phyloP scores from a whole-genome alignment of 148 eudicot species.

The Amaranthus palmeri region DNA sequence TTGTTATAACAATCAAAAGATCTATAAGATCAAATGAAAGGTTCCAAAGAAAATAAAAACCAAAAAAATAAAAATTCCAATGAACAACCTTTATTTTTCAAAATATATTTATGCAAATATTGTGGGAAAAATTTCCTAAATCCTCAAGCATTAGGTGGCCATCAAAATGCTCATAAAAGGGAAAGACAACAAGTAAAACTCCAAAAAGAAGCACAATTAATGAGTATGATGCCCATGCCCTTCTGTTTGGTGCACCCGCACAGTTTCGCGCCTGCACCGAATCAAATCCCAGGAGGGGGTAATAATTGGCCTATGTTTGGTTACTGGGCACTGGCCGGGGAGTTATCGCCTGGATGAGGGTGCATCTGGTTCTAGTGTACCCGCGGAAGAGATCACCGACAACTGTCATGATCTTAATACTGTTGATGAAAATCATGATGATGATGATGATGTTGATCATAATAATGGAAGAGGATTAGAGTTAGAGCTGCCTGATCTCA shows the following conservation, averaged over 20 bases:
- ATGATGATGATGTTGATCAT: not conserved
- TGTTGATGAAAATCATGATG: not conserved
- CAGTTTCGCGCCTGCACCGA: constrained; percentile 7
- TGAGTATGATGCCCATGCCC: not conserved
- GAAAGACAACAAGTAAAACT: constrained; percentile 32
- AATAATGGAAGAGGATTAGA: too few species aligned
- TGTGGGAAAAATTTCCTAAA: constrained; percentile 48
- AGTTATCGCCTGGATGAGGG: constrained; percentile 16
- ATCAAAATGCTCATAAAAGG: constrained; percentile 59
- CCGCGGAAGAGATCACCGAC: not conserved
- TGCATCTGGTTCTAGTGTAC: not conserved
- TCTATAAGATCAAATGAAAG: too few species aligned
- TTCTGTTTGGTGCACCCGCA: constrained; percentile 9
- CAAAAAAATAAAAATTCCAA: not conserved
- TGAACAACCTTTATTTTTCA: constrained; percentile 13
- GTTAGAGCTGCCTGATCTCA: too few species aligned
- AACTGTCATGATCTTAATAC: not conserved
- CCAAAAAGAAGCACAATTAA: constrained; percentile 6
- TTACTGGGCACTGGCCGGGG: constrained; percentile 27
- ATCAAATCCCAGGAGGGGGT: not conserved
- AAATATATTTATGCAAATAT: constrained; percentile 43
- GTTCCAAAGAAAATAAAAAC: too few species aligned
- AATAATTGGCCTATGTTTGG: not conserved
- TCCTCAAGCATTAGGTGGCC: constrained; percentile 56
- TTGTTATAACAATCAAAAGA: too few species aligned